Percentiles rank a stretch among this genome's conserved stretches.
Evolutionary conservation across 2,329 filamentous ascomycete genomes (phyloP).

Genomic region (Meredithiella fracta): DNA sequence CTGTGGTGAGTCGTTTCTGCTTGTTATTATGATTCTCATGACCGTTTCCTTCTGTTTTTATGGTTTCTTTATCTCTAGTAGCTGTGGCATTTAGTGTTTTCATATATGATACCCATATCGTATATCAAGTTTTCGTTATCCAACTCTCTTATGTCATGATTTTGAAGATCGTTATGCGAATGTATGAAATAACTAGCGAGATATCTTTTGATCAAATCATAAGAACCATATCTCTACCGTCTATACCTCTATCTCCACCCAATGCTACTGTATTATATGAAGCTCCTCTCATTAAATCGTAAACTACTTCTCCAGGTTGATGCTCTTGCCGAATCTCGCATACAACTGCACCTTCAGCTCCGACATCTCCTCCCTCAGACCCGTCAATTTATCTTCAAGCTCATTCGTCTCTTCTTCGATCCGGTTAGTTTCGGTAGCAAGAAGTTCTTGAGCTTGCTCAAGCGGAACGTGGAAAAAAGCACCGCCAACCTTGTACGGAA

Average conservation of each 20-base stretch:
- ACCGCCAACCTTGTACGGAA: slow-evolving; percentile 96
- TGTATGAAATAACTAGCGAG: neutral
- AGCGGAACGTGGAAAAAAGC: slow-evolving; percentile 81
- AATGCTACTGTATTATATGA: neutral
- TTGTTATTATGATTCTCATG: neutral
- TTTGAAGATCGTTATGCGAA: neutral
- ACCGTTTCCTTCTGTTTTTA: neutral
- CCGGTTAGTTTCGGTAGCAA: slow-evolving; percentile 51
- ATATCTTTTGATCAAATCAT: neutral
- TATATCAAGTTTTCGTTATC: too few relatives aligned
- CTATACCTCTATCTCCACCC: neutral
- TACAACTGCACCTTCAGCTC: slow-evolving; percentile 84
- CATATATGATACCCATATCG: too few relatives aligned
- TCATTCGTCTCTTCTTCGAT: slow-evolving; percentile 61
- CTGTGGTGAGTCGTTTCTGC: too few relatives aligned
- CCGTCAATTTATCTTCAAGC: slow-evolving; percentile 60
- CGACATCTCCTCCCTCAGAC: slow-evolving; percentile 71
- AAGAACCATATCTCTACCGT: neutral
- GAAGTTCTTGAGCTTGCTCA: slow-evolving; percentile 71
- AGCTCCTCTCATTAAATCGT: neutral
- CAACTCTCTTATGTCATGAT: neutral
- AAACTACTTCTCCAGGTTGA: slow-evolving; percentile 58
- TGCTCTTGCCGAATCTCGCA: slow-evolving; percentile 86
- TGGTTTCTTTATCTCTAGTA: too few relatives aligned
- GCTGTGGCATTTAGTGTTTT: too few relatives aligned